These are phyloP conservation scores for Litsea cubeba DNA, from an alignment of 164 flowering plant genomes.

Conservation along the genomic window DNA sequence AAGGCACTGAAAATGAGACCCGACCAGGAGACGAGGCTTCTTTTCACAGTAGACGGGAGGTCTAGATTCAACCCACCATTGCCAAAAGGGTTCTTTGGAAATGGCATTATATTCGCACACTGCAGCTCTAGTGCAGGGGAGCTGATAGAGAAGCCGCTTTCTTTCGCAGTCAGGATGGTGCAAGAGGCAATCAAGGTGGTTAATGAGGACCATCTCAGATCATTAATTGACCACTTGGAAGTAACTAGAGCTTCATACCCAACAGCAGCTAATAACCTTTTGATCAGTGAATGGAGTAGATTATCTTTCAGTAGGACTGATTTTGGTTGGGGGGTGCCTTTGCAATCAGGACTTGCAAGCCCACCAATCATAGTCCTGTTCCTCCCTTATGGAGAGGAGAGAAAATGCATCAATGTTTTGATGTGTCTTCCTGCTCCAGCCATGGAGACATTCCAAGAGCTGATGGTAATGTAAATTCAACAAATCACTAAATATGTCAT, in stretches of 20 bases:
- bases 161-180: conserved; percentile 14
- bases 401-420: conserved; percentile 1
- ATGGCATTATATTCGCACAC: conserved; percentile 7
- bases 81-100: conserved; percentile 28
- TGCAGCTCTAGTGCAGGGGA: conserved; percentile 18
- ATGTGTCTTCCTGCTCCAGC: not conserved
- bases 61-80: conserved; percentile 17
- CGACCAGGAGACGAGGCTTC: conserved; percentile 18
- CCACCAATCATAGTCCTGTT: conserved; percentile 15
- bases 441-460: conserved; percentile 5
- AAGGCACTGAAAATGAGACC: conserved; percentile 18
- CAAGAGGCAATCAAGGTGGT: conserved; percentile 16
- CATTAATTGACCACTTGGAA: conserved; percentile 19
- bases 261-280: conserved; percentile 11
- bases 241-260: conserved; percentile 15
- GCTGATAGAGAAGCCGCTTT: conserved; percentile 17
- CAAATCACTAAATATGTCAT: no score
- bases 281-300: conserved; percentile 24
- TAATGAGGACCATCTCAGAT: conserved; percentile 18
- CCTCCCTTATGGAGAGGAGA: conserved; percentile 12
- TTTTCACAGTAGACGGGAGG: conserved; percentile 19
- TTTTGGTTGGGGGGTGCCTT: conserved; percentile 30
- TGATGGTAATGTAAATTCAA: not conserved
- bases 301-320: conserved; percentile 14
- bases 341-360: conserved; percentile 7